phyloP scores from a whole-genome alignment of 352 stramenopile genomes.

The Phytopythium chamaehyphon region DNA sequence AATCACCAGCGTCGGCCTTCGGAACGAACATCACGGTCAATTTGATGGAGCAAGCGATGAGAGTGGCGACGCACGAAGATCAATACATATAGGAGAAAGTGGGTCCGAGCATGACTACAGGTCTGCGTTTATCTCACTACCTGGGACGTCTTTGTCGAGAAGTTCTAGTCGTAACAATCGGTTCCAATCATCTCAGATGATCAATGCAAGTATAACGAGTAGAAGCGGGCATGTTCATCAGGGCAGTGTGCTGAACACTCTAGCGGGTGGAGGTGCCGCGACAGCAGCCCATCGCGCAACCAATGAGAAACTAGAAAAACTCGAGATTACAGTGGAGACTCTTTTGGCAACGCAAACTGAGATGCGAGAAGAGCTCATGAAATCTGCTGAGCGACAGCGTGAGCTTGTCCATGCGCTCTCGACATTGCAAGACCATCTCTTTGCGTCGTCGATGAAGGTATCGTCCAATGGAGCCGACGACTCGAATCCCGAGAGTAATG shows the following conservation, averaged over 20 bases:
- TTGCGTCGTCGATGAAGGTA: background rate
- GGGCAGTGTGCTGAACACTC: background rate
- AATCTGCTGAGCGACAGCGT: constrained; percentile 23
- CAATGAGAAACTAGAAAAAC: constrained; percentile 38
- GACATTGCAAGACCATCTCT: constrained; percentile 10
- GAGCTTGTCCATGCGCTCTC: constrained; percentile 36
- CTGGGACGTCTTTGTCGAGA: background rate
- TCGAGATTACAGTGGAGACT: constrained; percentile 38
- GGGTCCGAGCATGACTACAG: background rate
- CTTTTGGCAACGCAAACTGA: constrained; percentile 32
- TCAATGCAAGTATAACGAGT: background rate
- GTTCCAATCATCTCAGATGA: background rate
- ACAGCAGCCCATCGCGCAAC: constrained; percentile 11
- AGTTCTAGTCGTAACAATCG: background rate
- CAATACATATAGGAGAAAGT: background rate
- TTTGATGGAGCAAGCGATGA: background rate
- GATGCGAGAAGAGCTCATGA: constrained; percentile 39
- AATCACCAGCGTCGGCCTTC: background rate
- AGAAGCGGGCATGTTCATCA: background rate
- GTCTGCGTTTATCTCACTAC: background rate
- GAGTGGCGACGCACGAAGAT: background rate
- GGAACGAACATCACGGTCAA: background rate
- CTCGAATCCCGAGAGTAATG: too few relatives aligned
- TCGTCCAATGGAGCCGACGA: background rate
- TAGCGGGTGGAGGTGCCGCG: background rate